Conservation (phyloP, 2,329 filamentous ascomycete genomes). For the Talaromyces sp. region DNA sequence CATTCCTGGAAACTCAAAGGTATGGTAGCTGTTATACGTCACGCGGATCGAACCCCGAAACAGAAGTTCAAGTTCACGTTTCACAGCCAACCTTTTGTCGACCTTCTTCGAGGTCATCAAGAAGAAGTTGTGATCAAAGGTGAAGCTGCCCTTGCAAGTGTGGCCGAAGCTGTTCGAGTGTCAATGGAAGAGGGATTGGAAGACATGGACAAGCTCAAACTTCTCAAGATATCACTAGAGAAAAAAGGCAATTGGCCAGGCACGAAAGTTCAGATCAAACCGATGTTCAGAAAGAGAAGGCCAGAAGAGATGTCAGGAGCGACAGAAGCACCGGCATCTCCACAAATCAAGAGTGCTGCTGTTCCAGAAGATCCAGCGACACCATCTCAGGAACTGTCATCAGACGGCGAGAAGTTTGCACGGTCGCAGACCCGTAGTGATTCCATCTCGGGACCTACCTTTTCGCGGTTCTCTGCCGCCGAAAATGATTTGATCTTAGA, state of each 20-base stretch:
- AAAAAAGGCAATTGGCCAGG: slow-evolving; percentile 93
- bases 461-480: slow-evolving; percentile 88
- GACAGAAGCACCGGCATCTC: slow-evolving; percentile 17
- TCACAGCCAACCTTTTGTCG: slow-evolving; percentile 92
- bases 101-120: slow-evolving; percentile 88
- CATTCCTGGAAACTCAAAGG: slow-evolving; percentile 98
- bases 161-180: slow-evolving; percentile 78
- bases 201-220: slow-evolving; percentile 78
- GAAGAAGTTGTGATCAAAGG: slow-evolving; percentile 94
- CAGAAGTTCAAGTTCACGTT: slow-evolving; percentile 99
- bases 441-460: slow-evolving; percentile 82
- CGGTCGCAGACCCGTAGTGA: slow-evolving; percentile 65
- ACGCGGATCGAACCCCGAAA: slow-evolving; percentile 95
- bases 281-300: slow-evolving; percentile 92
- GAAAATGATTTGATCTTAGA: slow-evolving; percentile 92
- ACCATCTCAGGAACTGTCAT: slow-evolving; percentile 22
- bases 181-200: slow-evolving; percentile 77
- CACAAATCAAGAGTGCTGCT: slow-evolving; percentile 12
- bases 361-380: slow-evolving; percentile 25
- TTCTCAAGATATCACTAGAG: slow-evolving; percentile 78
- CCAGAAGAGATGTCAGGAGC: slow-evolving; percentile 53
- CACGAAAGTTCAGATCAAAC: slow-evolving; percentile 98
- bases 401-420: slow-evolving; percentile 36
- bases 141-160: slow-evolving; percentile 81
- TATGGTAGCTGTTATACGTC: slow-evolving; percentile 91